Evolutionary conservation across 148 eudicot species (phyloP).

Genomic region (Agrostemma githago): DNA sequence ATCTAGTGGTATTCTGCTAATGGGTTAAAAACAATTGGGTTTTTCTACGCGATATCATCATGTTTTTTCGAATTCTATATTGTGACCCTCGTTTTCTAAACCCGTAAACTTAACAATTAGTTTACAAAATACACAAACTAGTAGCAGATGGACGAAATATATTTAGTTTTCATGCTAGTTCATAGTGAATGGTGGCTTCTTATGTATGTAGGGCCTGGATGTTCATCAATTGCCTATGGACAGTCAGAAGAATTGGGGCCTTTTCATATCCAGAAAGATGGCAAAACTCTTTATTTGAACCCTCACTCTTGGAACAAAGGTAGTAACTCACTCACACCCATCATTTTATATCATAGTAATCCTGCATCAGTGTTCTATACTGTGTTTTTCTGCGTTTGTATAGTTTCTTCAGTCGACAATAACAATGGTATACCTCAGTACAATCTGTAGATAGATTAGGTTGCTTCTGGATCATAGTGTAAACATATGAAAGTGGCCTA

Average conservation of each 20-base stretch:
- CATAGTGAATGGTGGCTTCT: no score
- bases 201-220: conserved; percentile 73
- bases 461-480: background rate
- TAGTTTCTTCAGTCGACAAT: background rate
- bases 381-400: background rate
- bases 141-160: background rate
- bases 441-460: no score
- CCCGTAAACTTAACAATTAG: background rate
- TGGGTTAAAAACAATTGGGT: no score
- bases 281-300: conserved; percentile 69
- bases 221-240: conserved; percentile 92
- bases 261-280: conserved; percentile 81
- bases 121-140: background rate
- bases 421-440: background rate
- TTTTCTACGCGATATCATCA: no score
- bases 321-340: conserved; percentile 2
- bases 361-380: background rate
- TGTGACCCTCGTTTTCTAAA: no score
- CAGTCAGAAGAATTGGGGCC: conserved; percentile 96
- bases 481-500: no score
- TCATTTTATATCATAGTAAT: conserved; percentile 5
- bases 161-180: no score
- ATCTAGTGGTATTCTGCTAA: background rate
- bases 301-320: conserved; percentile 92
- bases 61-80: no score